A percentile compares a stretch with the other conserved stretches of the same genome.
phyloP scores from a whole-genome alignment of 108 stramenopile species.

The Hondaea fermentalgiana region DNA sequence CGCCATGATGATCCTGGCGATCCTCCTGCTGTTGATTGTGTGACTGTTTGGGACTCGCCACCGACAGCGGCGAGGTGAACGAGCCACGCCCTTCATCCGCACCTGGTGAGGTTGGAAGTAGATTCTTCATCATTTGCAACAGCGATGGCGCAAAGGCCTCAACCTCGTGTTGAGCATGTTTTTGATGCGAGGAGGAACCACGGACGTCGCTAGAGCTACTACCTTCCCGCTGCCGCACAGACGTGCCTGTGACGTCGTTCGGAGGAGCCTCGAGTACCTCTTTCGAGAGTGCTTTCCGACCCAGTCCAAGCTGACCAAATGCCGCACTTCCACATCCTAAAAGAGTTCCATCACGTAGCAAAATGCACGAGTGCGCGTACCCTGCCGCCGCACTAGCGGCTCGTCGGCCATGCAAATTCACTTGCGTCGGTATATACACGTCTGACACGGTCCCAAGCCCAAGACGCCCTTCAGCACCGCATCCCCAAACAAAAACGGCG shows the following conservation, averaged over 20 bases:
- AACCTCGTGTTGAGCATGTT: neutral
- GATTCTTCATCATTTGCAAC: neutral
- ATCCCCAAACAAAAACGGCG: neutral
- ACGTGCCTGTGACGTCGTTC: too few species aligned
- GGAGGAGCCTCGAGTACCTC: neutral
- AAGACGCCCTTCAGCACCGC: neutral
- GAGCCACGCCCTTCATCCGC: neutral
- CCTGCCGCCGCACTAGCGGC: neutral
- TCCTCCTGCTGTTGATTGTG: neutral
- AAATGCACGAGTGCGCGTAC: neutral
- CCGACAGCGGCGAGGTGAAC: neutral
- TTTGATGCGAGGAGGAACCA: too few species aligned
- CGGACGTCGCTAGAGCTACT: too few species aligned
- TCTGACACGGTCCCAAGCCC: neutral
- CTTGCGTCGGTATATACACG: neutral
- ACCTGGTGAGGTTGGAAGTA: neutral
- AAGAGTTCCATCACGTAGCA: neutral
- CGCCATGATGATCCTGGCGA: neutral
- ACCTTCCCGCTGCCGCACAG: too few species aligned
- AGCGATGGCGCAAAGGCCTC: neutral
- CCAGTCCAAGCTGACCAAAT: neutral
- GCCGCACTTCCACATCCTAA: neutral
- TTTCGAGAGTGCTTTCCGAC: neutral
- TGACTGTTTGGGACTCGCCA: neutral
- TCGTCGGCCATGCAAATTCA: neutral